Base-by-base conservation (phyloP, 1,284 basidiomycete genomes). In the Moesziomyces parantarcticus region DNA sequence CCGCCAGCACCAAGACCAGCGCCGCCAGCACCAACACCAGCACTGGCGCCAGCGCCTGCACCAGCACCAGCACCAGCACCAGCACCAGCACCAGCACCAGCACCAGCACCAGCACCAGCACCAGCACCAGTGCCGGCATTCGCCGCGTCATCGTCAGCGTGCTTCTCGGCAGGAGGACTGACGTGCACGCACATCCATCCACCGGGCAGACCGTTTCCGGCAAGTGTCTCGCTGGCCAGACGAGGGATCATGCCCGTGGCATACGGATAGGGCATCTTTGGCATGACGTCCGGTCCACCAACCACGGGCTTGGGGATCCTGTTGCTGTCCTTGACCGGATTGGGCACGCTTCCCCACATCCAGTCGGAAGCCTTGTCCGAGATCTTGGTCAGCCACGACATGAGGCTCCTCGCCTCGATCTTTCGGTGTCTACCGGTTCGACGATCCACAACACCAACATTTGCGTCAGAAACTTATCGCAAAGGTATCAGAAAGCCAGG, bases 231-330 rank as follows among this genome's bases (percentile, higher is more conserved):
- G 26, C 59, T 66, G 0, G 53, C 59, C 20, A 57, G 41, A 14
- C 63, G 45, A 7, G 69, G 69, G 3, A 73, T 18, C 63, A 67
- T 73, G 14, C 69, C 69, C 5, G 64, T 67, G 0, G 49, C 57
- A 23, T 67, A 73, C 2, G 69, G 69, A 34, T 73, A 73, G 5
- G 54, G 59, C 56, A 60, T 67, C 50, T 62, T 61, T 23, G 32
- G 48, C 44, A 67, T 23, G 43, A 67, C 55, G 6, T 49, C 10
- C 0, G 57, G 53, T 1, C 60, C 60, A 1, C 69, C 64, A 1
- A 47, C 46, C 1, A 13, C 25, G 0, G 69, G 39, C 8, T 73
- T 49, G 39, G 69, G 64, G 10, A 57, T 32, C 3, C 50, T 21
- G 5, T 8, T 45, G 1, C 40, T 21, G 29, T 56, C 51, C 25